These are phyloP conservation scores for Aspergillus sp. DNA, from an alignment of 2,329 filamentous ascomycete species.

Conservation along the genomic window DNA sequence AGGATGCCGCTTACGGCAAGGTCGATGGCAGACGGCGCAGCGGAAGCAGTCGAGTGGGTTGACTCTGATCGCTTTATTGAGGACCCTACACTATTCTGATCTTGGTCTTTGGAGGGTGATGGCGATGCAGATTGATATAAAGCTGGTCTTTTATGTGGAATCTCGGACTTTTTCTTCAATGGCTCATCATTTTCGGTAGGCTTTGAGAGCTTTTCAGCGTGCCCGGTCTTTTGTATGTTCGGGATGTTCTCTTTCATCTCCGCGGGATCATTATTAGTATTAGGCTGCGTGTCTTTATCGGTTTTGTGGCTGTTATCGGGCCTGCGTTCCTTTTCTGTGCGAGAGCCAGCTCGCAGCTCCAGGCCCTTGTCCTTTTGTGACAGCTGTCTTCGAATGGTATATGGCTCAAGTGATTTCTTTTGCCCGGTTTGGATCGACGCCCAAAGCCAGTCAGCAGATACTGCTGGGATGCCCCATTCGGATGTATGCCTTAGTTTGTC, in stretches of 20 bases:
- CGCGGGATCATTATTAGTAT: background rate
- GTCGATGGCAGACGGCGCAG: slow-evolving; percentile 24
- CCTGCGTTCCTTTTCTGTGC: slow-evolving; percentile 12
- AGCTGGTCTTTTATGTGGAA: slow-evolving; percentile 11
- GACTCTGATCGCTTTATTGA: slow-evolving; percentile 12
- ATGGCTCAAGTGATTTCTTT: slow-evolving; percentile 46
- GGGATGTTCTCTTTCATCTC: background rate
- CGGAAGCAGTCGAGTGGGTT: slow-evolving; percentile 9
- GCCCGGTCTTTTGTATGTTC: background rate
- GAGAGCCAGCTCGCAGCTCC: slow-evolving; percentile 14
- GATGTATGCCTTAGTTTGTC: slow-evolving; percentile 77
- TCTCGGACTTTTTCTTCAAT: slow-evolving; percentile 10
- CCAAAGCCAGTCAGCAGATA: slow-evolving; percentile 80
- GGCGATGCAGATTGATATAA: slow-evolving; percentile 18
- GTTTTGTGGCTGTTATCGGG: slow-evolving; percentile 1
- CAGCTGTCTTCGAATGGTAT: slow-evolving; percentile 28
- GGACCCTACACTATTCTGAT: slow-evolving; percentile 4
- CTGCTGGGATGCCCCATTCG: slow-evolving; percentile 73
- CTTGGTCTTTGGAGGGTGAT: slow-evolving; percentile 13
- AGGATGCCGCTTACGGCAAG: slow-evolving; percentile 38
- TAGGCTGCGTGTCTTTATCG: background rate
- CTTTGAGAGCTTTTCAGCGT: slow-evolving; percentile 4
- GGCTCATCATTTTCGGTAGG: slow-evolving; percentile 13
- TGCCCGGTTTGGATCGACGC: slow-evolving; percentile 60
- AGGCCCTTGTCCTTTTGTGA: slow-evolving; percentile 17